Conservation (phyloP, 2,329 filamentous ascomycete species). For the Immersiporthe knoxdaviesiana region DNA sequence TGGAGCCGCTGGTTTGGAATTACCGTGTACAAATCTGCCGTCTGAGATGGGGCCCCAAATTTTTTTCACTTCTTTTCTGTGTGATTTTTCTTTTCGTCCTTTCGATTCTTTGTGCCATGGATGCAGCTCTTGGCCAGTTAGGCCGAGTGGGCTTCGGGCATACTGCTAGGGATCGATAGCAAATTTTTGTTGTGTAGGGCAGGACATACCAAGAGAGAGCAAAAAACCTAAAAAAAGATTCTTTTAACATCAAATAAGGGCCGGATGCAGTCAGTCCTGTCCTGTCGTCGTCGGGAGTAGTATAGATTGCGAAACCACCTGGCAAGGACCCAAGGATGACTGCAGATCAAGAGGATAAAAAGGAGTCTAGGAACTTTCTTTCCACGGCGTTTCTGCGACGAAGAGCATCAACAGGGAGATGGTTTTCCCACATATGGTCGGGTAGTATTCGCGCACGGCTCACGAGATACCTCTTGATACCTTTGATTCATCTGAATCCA, state of each 20-base stretch:
- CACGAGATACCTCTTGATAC: slow-evolving; percentile 31
- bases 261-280: slow-evolving; percentile 7
- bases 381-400: slow-evolving; percentile 26
- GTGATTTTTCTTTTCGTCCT: slow-evolving; percentile 15
- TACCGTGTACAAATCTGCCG: slow-evolving; percentile 29
- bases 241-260: slow-evolving; percentile 21
- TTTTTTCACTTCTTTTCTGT: slow-evolving; percentile 21
- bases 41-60: slow-evolving; percentile 26
- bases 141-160: slow-evolving; percentile 28
- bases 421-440: slow-evolving; percentile 24
- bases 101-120: slow-evolving; percentile 27
- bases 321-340: slow-evolving; percentile 1
- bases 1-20: slow-evolving; percentile 25
- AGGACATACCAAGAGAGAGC: slow-evolving; percentile 19
- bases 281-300: slow-evolving; percentile 22
- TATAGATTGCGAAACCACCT: slow-evolving; percentile 27
- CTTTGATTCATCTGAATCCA: slow-evolving; percentile 22
- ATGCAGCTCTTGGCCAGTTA: slow-evolving; percentile 25
- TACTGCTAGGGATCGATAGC: slow-evolving; percentile 27
- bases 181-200: slow-evolving; percentile 25
- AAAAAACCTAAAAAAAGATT: slow-evolving; percentile 10
- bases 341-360: slow-evolving; percentile 7
- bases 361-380: slow-evolving; percentile 15
- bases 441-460: slow-evolving; percentile 31
- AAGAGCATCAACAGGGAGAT: slow-evolving; percentile 20